Conservation (phyloP, 73 alveolate genomes). For the Paramecium sonneborni region DNA sequence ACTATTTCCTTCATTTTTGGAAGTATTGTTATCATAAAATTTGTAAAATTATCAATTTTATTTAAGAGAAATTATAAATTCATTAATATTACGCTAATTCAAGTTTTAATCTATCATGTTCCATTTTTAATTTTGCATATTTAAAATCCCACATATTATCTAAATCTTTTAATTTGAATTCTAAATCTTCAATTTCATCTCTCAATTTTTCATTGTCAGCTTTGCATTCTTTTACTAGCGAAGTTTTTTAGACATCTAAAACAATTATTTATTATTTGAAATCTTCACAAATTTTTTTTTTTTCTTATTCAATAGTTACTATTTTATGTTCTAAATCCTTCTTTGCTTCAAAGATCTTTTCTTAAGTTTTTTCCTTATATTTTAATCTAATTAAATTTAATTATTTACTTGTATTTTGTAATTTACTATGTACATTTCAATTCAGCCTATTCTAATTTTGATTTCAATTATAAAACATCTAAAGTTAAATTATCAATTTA, state of each 20-base stretch:
- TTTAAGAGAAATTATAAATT: neutral
- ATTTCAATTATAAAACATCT: neutral
- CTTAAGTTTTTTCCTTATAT: neutral
- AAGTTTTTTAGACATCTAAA: neutral
- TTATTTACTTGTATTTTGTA: neutral
- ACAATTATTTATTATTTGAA: neutral
- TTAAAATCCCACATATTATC: conserved; percentile 52
- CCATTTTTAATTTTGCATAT: conserved; percentile 33
- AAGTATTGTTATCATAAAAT: too few relatives aligned
- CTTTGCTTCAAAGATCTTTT: neutral
- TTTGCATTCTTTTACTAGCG: neutral
- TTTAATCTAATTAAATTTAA: neutral
- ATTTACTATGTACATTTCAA: neutral
- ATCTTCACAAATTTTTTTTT: neutral
- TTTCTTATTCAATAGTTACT: neutral
- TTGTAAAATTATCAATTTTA: too few relatives aligned
- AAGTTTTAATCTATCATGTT: neutral
- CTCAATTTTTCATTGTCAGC: conserved; percentile 24
- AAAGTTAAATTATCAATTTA: conserved; percentile 20
- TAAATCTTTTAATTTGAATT: conserved; percentile 31
- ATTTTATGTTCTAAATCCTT: neutral
- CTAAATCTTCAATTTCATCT: conserved; percentile 51
- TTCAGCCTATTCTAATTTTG: neutral
- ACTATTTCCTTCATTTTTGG: neutral
- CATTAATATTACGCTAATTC: neutral